Evolutionary conservation across 768 basidiomycete genomes (phyloP).

Genomic region (Lactifluus hygrophoroides): DNA sequence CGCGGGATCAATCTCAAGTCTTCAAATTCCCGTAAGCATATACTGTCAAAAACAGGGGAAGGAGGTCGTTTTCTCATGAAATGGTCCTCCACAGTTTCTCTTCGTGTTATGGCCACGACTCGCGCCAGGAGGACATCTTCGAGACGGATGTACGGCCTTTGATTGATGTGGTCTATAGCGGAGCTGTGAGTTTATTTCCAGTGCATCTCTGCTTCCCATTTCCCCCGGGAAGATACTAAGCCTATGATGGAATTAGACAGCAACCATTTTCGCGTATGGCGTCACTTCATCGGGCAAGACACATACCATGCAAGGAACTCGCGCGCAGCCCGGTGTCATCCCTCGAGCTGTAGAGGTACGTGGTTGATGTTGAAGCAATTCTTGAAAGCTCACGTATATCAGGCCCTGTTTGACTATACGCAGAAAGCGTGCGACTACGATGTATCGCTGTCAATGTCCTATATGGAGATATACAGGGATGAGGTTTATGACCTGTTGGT

Average conservation of each 20-base stretch:
- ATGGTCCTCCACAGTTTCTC: conserved; percentile 41
- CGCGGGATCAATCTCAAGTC: conserved; percentile 56
- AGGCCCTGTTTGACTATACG: conserved; percentile 16
- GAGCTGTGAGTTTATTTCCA: conserved; percentile 47
- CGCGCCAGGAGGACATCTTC: conserved; percentile 74
- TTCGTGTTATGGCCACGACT: conserved; percentile 62
- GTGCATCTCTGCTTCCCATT: neutral
- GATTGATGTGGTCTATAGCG: conserved; percentile 68
- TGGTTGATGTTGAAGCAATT: neutral
- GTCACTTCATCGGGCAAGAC: conserved; percentile 90
- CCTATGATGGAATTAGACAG: conserved; percentile 40
- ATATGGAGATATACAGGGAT: conserved; percentile 90
- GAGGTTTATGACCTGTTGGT: conserved; percentile 85
- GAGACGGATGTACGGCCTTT: conserved; percentile 66
- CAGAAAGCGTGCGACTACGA: conserved; percentile 25
- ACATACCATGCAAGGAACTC: conserved; percentile 85
- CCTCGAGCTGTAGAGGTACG: conserved; percentile 68
- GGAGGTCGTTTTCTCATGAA: neutral
- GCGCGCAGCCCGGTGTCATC: conserved; percentile 71
- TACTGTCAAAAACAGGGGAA: too few species aligned
- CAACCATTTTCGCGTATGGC: conserved; percentile 86
- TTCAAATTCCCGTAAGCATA: conserved; percentile 66
- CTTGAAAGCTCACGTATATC: neutral
- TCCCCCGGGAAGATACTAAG: neutral
- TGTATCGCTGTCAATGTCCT: conserved; percentile 51